Base-by-base conservation (phyloP, 768 basidiomycete species). In the Tylopilus felleus region DNA sequence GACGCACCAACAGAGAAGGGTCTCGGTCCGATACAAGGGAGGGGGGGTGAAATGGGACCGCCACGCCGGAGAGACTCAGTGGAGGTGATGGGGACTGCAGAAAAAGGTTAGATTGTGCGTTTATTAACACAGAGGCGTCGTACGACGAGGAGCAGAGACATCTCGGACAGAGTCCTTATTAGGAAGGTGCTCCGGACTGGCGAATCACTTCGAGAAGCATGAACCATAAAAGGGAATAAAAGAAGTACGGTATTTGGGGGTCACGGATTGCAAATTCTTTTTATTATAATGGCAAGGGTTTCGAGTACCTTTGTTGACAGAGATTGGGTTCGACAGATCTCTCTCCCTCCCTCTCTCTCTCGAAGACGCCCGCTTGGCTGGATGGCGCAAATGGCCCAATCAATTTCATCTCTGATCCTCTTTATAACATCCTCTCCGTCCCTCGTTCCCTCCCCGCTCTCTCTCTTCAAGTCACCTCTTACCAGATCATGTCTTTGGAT, bases 391-490 rank as follows among this genome's bases (percentile, higher is more conserved):
- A 62, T 65, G 65, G 35, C 56, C 47, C 53, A 40, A 51, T 52
- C 63, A 40, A 48, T 51, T 67, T 58, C 49, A 61, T 58, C 52
- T 51, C 62, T 64, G 60, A 66, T 67, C 68, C 60, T 68, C 69
- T 64, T 67, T 67, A 71, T 66, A 68, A 64, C 52, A 4, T 49
- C 52, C 55, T 55, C 61, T 40, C 53, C 53, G 51, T 62, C 49
- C 36, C 35, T 25, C 21, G 27, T 36, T 53, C 47, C 56, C 60
- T 38, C 47, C 44, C 44, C 42, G 41, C 31, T 42, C 31, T 36
- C 50, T 21, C 35, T 12, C 48, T 27, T 17, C 13, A n/a, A n/a
- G n/a, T n/a, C 22, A n/a, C 36, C 3, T n/a, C 3, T 2, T 4
- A 5, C 35, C 29, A 10, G 10, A 29, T 10, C 29, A 69, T 70